Evolutionary conservation across 2,329 filamentous ascomycete species (phyloP), one percentile per base, ranked within the genome.

Genomic region (Xylariaceae sp.): DNA sequence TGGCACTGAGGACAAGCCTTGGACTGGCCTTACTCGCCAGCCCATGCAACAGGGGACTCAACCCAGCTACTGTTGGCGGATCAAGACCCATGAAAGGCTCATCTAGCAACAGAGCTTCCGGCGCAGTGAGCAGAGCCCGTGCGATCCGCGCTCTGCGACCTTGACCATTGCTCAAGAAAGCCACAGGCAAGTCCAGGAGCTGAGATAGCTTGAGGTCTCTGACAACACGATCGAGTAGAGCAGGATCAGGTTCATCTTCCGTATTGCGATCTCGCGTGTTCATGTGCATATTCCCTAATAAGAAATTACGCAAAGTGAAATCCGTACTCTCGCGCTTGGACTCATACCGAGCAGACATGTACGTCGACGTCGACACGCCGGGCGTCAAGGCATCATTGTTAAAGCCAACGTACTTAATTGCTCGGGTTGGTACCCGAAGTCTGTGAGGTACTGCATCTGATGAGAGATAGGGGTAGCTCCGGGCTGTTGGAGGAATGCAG

Each of bases 51-150:
- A 97, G 74, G 0, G 78, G 76, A 38, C 87, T 92, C 58, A 97
- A 71, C 1, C 80, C 80, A 11, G 79, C 75, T 11, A 89, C 80
- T 0, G 90, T 95, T 6, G 85, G 85, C 12, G 92, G 94, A 67
- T 97, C 94, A 14, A 99, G 75, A 0, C 94, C 92, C 88, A 96
- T 95, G 64, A 96, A 96, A 1, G 94, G 92, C 61, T 96, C 92
- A 69, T 99, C 94, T 2, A 96, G 75, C 45, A 97, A 75, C 53
- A 99, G 65, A 11, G 96, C 78, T 67, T 95, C 87, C 0, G 94
- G 94, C 45, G 79, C 78, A 6, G 76, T 83, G 51, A 97, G 75
- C 44, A 99, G 71, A 0, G 91, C 90, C 60, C 90, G 88, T 2
- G 90, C 94, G 58, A 99, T 96, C 54, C 89, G 82, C 7, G 92